Conservation (phyloP, 1,284 basidiomycete genomes). For the Schizophyllum commune region DNA sequence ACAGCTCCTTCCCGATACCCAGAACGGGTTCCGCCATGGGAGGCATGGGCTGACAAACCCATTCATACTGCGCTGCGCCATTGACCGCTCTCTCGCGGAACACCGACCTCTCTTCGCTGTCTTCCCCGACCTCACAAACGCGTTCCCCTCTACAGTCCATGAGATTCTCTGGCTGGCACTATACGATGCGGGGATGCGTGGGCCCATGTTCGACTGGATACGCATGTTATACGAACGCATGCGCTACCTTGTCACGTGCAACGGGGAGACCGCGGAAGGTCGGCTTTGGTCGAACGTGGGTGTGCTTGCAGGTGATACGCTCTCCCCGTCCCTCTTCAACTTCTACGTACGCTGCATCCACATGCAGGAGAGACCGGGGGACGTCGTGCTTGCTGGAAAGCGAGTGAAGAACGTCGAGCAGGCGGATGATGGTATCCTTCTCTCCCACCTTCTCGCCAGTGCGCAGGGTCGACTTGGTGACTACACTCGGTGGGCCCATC, state of each 20-base stretch:
- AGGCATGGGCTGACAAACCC: neutral
- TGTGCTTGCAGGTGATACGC: constrained; percentile 2
- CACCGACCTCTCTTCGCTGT: constrained; percentile 11
- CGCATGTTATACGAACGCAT: constrained; percentile 15
- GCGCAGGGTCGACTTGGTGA: neutral
- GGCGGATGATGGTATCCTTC: constrained; percentile 1
- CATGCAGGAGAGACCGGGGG: neutral
- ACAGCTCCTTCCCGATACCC: constrained; percentile 2
- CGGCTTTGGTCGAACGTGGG: constrained; percentile 1
- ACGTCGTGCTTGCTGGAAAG: constrained; percentile 2
- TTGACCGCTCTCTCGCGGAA: constrained; percentile 5
- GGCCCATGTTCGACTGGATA: constrained; percentile 15
- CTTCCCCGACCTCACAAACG: constrained; percentile 17
- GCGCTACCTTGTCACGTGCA: constrained; percentile 9
- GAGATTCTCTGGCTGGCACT: constrained; percentile 17
- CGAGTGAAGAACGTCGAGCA: constrained; percentile 1
- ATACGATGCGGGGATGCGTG: constrained; percentile 7
- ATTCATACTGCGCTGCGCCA: constrained; percentile 1
- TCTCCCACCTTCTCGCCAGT: neutral
- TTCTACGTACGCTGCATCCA: neutral
- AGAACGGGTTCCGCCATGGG: constrained; percentile 5
- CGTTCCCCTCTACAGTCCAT: constrained; percentile 17
- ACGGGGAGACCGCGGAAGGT: neutral
- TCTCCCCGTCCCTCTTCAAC: neutral
- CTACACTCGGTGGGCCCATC: neutral